A percentile compares a stretch with the other conserved stretches of the same genome.
phyloP scores from a whole-genome alignment of 2,329 filamentous ascomycete species.

The Ceratocystis harringtonii region DNA sequence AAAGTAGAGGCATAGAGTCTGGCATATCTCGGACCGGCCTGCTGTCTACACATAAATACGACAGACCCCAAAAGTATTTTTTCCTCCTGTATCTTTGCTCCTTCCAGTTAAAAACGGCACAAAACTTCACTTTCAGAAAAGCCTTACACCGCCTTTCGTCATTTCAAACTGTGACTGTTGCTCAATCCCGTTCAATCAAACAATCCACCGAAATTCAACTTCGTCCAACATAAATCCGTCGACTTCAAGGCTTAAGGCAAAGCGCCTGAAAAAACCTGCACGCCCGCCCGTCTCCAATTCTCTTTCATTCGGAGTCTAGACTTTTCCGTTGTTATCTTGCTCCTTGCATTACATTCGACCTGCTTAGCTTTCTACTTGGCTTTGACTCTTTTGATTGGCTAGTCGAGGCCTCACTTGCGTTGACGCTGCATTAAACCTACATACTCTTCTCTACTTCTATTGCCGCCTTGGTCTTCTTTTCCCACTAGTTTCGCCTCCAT shows the following conservation, averaged over 20 bases:
- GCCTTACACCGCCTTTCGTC: too few species aligned
- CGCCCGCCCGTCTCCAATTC: constrained; percentile 2
- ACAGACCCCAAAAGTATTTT: not conserved
- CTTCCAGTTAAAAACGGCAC: not conserved
- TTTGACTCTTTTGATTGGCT: not conserved
- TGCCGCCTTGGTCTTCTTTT: not conserved
- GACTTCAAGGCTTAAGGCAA: not conserved
- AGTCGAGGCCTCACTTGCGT: not conserved
- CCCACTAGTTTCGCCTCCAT: not conserved
- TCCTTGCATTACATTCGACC: not conserved
- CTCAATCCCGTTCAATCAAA: too few species aligned
- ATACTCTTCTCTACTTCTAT: not conserved
- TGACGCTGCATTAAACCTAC: not conserved
- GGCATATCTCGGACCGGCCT: not conserved
- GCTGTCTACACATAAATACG: not conserved
- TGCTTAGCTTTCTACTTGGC: not conserved
- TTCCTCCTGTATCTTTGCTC: not conserved
- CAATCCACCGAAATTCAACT: too few species aligned
- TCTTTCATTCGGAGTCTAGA: not conserved
- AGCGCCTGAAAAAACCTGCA: not conserved
- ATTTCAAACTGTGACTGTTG: too few species aligned
- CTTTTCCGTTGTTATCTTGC: not conserved
- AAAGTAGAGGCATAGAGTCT: not conserved
- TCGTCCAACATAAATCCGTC: not conserved
- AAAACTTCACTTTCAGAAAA: too few species aligned